Percentiles rank a stretch among this genome's conserved stretches.
Conservation (phyloP, 2,329 filamentous ascomycete species). For the Neopestalotiopsis rosae region DNA sequence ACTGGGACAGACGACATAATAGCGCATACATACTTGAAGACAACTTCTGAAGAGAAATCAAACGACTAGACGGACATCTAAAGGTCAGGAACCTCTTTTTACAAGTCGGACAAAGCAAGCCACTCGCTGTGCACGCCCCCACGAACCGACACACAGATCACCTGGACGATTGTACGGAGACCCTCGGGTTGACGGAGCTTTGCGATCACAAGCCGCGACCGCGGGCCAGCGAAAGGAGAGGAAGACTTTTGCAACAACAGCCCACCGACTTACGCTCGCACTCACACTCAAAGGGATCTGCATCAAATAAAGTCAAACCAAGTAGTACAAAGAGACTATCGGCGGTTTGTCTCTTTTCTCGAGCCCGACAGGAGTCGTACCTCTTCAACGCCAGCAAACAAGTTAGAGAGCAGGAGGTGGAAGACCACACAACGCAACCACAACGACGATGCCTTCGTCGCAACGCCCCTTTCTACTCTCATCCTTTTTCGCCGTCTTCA, state of each 20-base stretch:
- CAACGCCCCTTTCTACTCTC: conserved; percentile 41
- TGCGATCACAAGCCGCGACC: conserved; percentile 20
- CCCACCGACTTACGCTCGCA: neutral
- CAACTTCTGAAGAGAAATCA: neutral
- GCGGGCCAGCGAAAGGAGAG: neutral
- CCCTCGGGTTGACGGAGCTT: conserved; percentile 2
- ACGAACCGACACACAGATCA: neutral
- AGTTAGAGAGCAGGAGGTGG: neutral
- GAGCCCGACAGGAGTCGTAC: too few relatives aligned
- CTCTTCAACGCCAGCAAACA: too few relatives aligned
- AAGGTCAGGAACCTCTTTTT: neutral
- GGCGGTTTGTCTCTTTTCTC: neutral
- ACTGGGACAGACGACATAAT: neutral
- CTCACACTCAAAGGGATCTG: neutral
- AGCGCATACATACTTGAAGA: neutral
- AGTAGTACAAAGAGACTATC: neutral
- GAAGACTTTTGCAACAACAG: neutral
- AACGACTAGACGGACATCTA: neutral
- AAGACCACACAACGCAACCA: neutral
- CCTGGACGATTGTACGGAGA: neutral
- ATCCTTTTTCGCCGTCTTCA: conserved; percentile 40
- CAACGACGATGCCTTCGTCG: conserved; percentile 34
- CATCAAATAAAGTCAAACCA: neutral
- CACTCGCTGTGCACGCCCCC: neutral
- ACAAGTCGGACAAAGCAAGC: neutral